Conservation (phyloP, 495 filamentous ascomycete species). For the Evansstolkia leycettana region DNA sequence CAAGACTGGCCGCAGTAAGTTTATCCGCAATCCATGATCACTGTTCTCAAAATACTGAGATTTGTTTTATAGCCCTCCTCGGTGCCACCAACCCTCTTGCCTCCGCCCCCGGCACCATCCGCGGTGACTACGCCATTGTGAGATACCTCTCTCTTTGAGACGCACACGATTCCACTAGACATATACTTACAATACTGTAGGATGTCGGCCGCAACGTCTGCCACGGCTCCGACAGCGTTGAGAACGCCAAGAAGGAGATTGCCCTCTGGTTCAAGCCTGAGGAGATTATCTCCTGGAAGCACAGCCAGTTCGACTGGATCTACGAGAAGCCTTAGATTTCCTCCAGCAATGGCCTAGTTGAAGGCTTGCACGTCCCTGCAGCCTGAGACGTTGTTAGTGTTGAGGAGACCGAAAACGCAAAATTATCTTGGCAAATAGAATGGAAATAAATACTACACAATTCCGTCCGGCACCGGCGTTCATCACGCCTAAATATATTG, state of each 20-base stretch:
- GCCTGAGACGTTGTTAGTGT: slow-evolving; percentile 9
- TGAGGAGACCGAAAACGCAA: slow-evolving; percentile 9
- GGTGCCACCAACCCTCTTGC: slow-evolving; percentile 96
- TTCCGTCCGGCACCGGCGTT: no score
- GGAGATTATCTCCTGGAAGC: slow-evolving; percentile 73
- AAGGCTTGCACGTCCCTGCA: slow-evolving; percentile 6
- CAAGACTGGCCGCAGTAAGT: slow-evolving; percentile 88
- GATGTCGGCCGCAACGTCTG: slow-evolving; percentile 97
- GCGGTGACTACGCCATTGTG: slow-evolving; percentile 69
- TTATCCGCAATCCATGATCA: background rate
- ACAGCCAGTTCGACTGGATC: slow-evolving; percentile 74
- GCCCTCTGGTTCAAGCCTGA: slow-evolving; percentile 86
- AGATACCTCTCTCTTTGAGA: slow-evolving; percentile 6
- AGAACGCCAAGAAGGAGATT: slow-evolving; percentile 99
- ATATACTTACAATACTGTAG: slow-evolving; percentile 19
- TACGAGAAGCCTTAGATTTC: slow-evolving; percentile 68
- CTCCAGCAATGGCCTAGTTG: slow-evolving; percentile 11
- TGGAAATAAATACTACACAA: slow-evolving; percentile 11
- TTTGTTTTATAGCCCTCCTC: slow-evolving; percentile 50
- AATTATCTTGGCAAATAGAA: slow-evolving; percentile 18
- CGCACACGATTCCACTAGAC: background rate
- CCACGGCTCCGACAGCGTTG: slow-evolving; percentile 97
- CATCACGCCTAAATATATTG: no score
- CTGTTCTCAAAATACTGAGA: background rate
- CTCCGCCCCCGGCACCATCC: slow-evolving; percentile 91